Conservation (phyloP, 352 stramenopile genomes). For the Elongisporangium senticosum region DNA sequence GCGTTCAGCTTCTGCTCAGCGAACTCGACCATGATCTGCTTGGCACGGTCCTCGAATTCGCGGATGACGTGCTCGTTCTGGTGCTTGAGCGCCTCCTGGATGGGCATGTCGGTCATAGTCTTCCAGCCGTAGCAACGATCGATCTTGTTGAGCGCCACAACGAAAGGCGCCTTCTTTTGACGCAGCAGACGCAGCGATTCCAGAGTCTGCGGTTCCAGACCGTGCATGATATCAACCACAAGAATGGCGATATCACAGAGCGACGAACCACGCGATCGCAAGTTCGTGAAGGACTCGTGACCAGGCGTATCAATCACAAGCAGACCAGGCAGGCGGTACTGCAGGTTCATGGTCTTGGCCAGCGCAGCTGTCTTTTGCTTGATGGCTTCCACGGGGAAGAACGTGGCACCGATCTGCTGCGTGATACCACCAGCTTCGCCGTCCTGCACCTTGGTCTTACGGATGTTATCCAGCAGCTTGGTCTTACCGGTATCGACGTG, state of each 20-base stretch:
- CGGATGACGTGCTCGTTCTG: slow-evolving; percentile 91
- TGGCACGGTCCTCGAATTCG: slow-evolving; percentile 94
- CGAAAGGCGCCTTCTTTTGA: slow-evolving; percentile 95
- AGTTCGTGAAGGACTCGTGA: slow-evolving; percentile 99
- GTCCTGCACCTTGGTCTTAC: slow-evolving; percentile 97
- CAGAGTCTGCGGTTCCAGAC: slow-evolving; percentile 98
- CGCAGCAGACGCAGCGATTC: slow-evolving; percentile 97
- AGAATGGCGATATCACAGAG: slow-evolving; percentile 99
- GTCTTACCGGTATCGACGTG: slow-evolving; percentile 98
- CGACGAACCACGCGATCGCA: slow-evolving; percentile 94
- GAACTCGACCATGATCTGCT: slow-evolving; percentile 94
- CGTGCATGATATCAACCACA: slow-evolving; percentile 99
- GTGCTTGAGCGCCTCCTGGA: slow-evolving; percentile 88
- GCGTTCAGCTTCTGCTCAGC: slow-evolving; percentile 98
- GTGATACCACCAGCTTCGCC: slow-evolving; percentile 95
- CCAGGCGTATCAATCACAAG: slow-evolving; percentile 99
- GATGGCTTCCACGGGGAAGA: slow-evolving; percentile 92
- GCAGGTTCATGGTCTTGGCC: slow-evolving; percentile 66
- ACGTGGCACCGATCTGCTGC: slow-evolving; percentile 96
- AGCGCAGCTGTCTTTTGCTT: slow-evolving; percentile 85
- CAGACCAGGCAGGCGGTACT: slow-evolving; percentile 90
- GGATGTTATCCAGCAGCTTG: slow-evolving; percentile 99
- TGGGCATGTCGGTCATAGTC: slow-evolving; percentile 90
- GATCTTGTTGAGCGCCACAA: slow-evolving; percentile 99
- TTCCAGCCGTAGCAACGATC: slow-evolving; percentile 99